Percentiles rank a stretch among this genome's conserved stretches.
phyloP scores from a whole-genome alignment of 176 grass and related monocot genomes.

The Carex littledalei region DNA sequence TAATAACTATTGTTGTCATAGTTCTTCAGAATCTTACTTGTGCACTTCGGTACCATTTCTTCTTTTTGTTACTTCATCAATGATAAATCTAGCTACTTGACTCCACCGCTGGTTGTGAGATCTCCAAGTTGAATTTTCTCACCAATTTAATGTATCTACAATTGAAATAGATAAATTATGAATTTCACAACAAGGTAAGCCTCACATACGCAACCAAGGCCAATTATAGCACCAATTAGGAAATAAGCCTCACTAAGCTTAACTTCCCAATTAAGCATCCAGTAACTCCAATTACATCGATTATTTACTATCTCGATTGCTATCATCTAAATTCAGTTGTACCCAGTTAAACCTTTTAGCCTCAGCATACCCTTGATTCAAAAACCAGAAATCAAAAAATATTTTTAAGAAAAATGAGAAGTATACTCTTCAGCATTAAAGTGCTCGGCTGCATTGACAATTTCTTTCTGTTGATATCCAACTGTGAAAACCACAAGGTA shows the following conservation, averaged over 20 bases:
- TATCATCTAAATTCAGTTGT: not conserved
- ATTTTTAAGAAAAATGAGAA: not conserved
- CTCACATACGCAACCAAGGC: not conserved
- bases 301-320: not conserved
- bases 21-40: constrained; percentile 16
- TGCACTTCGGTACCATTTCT: constrained; percentile 30
- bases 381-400: not conserved
- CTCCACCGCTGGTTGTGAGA: constrained; percentile 39
- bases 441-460: constrained; percentile 52
- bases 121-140: constrained; percentile 34
- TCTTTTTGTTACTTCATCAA: constrained; percentile 25
- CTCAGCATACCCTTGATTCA: not conserved
- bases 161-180: not conserved
- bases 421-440: constrained; percentile 40
- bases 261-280: not conserved
- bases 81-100: not conserved
- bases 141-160: constrained; percentile 36
- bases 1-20: not conserved
- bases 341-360: not conserved
- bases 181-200: not conserved
- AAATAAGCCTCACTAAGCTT: not conserved
- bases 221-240: not conserved
- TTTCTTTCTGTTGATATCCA: constrained; percentile 80
- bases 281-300: not conserved
- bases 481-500: constrained; percentile 94